Base-by-base conservation (phyloP, 2,329 filamentous ascomycete species). In the Phialophora verrucosa region DNA sequence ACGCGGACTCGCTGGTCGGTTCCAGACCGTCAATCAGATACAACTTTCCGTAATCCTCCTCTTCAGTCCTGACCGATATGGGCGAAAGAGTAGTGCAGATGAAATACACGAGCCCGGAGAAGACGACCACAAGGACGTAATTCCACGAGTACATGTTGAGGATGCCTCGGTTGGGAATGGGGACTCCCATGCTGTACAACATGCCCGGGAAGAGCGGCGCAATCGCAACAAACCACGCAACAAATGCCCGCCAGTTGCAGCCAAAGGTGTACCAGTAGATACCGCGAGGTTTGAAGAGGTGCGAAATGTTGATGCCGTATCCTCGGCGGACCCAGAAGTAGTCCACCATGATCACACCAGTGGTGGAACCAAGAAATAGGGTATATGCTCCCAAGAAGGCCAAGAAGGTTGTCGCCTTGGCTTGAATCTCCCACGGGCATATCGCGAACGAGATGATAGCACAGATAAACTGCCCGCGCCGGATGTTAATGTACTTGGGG, bases 111-210 rank as follows among this genome's bases (percentile, higher is more conserved):
- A 62, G 27, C 2, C 35, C 60, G 31, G 60, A 62, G n/a, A 66
- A 66, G 20, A 38, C 49, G 10, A 66, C 64, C 11, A 66, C 64
- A 11, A 66, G 59, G 25, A 62, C 59, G 23, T 66, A 90, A n/a
- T 88, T 87, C 73, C 90, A 88, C 29, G 84, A 82, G 73, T 89
- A 90, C 4, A 88, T 78, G 69, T 85, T 83, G 47, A 78, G 75
- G 0, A 81, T 77, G 0, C 88, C 88, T 47, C 53, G 35, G 64
- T 75, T 76, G 62, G 79, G 74, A 54, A 66, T n/a, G 10, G 31
- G 49, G 0, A 72, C 76, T 6, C 59, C 59, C 64, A 66, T 63
- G 14, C 50, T 54, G 20, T 55, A 54, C 29, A 63, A 23, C 64
- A 89, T 79, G 0, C 86, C 87, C 0, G 87, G 87, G 1, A 89